phyloP scores from a whole-genome alignment of 2,329 filamentous ascomycete genomes.

The Tolypocladium ovalisporum region DNA sequence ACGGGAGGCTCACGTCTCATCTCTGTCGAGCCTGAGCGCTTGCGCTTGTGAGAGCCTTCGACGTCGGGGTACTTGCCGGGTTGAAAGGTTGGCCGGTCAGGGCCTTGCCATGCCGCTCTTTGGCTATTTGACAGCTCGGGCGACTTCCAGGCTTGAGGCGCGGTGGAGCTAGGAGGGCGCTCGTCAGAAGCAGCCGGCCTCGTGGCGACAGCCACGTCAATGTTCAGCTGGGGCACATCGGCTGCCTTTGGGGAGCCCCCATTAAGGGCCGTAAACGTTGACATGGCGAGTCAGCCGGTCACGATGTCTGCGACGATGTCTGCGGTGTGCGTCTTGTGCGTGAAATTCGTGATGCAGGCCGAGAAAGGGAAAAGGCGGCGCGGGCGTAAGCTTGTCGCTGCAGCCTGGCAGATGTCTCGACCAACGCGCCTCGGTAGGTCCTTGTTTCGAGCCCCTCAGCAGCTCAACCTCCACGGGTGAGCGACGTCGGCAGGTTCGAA shows the following conservation, averaged over 20 bases:
- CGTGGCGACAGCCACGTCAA: constrained; percentile 14
- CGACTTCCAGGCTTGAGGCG: constrained; percentile 13
- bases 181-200: constrained; percentile 22
- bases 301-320: not conserved
- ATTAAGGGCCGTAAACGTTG: constrained; percentile 41
- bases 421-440: not conserved
- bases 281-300: constrained; percentile 23
- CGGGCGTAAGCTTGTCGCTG: not conserved
- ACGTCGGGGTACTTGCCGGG: constrained; percentile 28
- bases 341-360: not conserved
- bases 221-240: constrained; percentile 21
- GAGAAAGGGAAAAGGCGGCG: not conserved
- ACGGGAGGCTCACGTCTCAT: constrained; percentile 23
- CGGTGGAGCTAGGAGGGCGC: constrained; percentile 11
- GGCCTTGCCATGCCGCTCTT: constrained; percentile 30
- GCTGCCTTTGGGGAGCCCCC: constrained; percentile 34
- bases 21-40: constrained; percentile 56
- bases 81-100: constrained; percentile 31
- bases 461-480: not conserved
- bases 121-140: constrained; percentile 15
- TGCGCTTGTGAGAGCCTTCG: constrained; percentile 52
- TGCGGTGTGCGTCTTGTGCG: not conserved
- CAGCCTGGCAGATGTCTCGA: not conserved
- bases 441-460: not conserved
- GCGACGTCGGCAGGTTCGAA: not conserved